Evolutionary conservation across 176 grass and related monocot genomes (phyloP), one percentile per base, ranked within the genome.

Genomic region (Elymus sibiricus): DNA sequence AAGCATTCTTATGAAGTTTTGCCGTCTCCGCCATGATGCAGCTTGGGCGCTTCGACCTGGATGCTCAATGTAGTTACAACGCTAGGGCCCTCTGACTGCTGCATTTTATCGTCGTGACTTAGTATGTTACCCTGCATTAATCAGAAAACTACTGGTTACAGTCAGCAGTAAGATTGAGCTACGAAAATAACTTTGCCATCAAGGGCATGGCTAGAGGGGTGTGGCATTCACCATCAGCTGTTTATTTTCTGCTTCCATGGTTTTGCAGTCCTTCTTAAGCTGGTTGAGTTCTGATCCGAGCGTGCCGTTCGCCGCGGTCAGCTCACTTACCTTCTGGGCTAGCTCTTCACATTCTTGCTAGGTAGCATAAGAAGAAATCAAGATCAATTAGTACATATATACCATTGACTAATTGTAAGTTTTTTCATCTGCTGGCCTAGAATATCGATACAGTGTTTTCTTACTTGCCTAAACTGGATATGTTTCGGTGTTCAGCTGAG

Each of bases 321-420:
- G 84, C 40, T 92, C 90, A 84, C 71, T 82, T 28, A 86, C 88
- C 83, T 83, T 95, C 76, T 83, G 84, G 53, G 86, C 80, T 81
- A 92, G 82, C 7, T 92, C 93, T 32, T 92, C 93, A 15, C 93
- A 95, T 92, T 95, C 90, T 92, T 95, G 90, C 93, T 95, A 83
- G 84, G 17, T 62, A 84, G 53, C 66, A 88, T 62, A 67, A 56
- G 19, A 86, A 66, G 14, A 60, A 81, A 66, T 75, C 2, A 5
- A 9, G 69, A 91, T 47, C 6, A 49, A 83, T 80, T 38, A 59
- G 35, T 63, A 27, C n/a, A n/a, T n/a, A n/a, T 59, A 53, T 40
- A 85, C 9, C 31, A 74, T 9, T 29, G 7, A 66, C 9, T 43
- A 27, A 13, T 13, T 3, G 24, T 42, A 28, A 85, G 27, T 24